Base-by-base conservation (phyloP, 2,329 filamentous ascomycete genomes). In the Aspergillus nomiae region DNA sequence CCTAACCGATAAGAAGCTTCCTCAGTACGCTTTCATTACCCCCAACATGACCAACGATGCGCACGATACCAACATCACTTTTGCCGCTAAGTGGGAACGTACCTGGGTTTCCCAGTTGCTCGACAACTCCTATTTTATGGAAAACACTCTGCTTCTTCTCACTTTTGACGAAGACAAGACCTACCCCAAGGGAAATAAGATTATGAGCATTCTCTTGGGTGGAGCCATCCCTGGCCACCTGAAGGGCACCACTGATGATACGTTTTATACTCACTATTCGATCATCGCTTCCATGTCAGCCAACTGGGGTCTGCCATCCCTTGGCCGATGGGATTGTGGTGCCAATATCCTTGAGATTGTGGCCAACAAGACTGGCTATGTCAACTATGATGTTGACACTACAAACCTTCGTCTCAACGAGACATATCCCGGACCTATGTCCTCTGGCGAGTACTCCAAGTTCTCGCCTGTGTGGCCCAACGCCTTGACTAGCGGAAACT, bases 81-180 rank as follows among this genome's bases (percentile, higher is more conserved):
- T 86, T 32, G 90, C 90, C 2, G 90, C 90, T 3, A 71, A 78
- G 16, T 95, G 90, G 90, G 85, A 87, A 16, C 84, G 86, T 43
- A 79, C 73, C 55, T 94, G 93, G 79, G 77, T 95, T 1, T 84
- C 86, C 62, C 90, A 91, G 0, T 86, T 95, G 10, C 82, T 95
- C 8, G 75, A 83, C 41, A 85, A 94, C 79, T 77, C 81, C 56
- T 85, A 89, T 68, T 94, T 95, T 77, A 90, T 89, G 86, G 81
- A 90, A 56, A 87, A 90, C 72, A 94, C 90, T 0, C 84, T 95
- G 1, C 84, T 95, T 11, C 81, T 94, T 6, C 77, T 95, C 63
- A 94, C 88, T 11, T 95, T 92, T 71, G 92, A 95, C 67, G 92
- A 95, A 80, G 91, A 89, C 74, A 86, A 89, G 70, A 87, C 85